These are phyloP conservation scores for Drechslerella coelobrocha DNA, from an alignment of 2,329 filamentous ascomycete species.

Conservation along the genomic window DNA sequence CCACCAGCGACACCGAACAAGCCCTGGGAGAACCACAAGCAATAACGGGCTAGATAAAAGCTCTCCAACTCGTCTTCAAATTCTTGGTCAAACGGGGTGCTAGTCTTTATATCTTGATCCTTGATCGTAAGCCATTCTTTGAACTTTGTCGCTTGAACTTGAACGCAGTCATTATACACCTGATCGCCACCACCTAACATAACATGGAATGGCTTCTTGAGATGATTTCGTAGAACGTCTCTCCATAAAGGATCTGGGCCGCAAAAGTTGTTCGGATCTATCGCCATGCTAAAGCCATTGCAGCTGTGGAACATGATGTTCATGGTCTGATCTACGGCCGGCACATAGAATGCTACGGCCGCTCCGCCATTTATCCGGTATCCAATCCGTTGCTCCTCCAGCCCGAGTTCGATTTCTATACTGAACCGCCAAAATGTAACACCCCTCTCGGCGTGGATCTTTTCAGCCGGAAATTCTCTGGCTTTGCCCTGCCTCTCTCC, in stretches of 20 bases:
- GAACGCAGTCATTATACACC: conserved; percentile 87
- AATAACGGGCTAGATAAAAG: conserved; percentile 88
- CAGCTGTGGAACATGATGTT: conserved; percentile 99
- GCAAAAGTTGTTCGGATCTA: conserved; percentile 79
- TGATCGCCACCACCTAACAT: conserved; percentile 98
- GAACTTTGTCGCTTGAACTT: conserved; percentile 77
- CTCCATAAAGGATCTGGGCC: conserved; percentile 97
- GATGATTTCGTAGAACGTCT: conserved; percentile 88
- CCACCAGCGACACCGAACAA: conserved; percentile 89
- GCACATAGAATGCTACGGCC: conserved; percentile 91
- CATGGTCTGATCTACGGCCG: conserved; percentile 82
- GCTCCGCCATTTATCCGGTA: conserved; percentile 95
- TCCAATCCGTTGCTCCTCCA: conserved; percentile 79
- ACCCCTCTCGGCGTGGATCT: conserved; percentile 82
- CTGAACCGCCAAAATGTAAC: conserved; percentile 98
- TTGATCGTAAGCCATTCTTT: conserved; percentile 82
- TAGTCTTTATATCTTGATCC: conserved; percentile 79
- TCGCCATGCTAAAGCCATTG: conserved; percentile 88
- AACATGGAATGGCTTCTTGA: conserved; percentile 90
- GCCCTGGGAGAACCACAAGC: conserved; percentile 91
- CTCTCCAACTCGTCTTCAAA: conserved; percentile 87
- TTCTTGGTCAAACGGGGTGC: conserved; percentile 75
- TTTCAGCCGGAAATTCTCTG: conserved; percentile 80
- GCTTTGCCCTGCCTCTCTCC: conserved; percentile 82
- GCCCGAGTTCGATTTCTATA: conserved; percentile 83